Conservation (phyloP, 768 basidiomycete species). For the Tricholoma terreum region DNA sequence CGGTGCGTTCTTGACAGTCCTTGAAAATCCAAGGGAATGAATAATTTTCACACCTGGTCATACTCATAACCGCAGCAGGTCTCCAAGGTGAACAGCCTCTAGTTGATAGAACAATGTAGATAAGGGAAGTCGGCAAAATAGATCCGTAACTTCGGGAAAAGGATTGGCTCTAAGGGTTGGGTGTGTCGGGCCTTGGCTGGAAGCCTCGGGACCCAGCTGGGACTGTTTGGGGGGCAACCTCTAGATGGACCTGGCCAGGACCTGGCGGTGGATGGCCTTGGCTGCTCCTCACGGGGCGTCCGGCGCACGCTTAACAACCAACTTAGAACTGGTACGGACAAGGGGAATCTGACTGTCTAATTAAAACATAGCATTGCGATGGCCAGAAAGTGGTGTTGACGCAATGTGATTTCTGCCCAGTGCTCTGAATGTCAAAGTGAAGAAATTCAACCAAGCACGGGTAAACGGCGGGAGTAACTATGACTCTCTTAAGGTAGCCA, state of each 20-base stretch:
- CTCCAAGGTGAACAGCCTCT: conserved; percentile 82
- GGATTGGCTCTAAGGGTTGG: conserved; percentile 61
- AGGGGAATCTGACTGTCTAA: too few species aligned
- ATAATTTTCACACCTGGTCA: conserved; percentile 68
- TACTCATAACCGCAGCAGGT: conserved; percentile 80
- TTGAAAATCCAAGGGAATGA: conserved; percentile 76
- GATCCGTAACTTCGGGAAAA: conserved; percentile 78
- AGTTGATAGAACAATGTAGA: conserved; percentile 79
- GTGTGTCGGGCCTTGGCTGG: conserved; percentile 33
- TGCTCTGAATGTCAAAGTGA: conserved; percentile 82
- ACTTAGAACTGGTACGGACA: too few species aligned
- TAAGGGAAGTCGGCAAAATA: conserved; percentile 77
- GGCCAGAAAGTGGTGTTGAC: conserved; percentile 76
- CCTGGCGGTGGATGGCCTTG: too few species aligned
- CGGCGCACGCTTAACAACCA: too few species aligned
- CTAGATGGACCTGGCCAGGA: too few species aligned
- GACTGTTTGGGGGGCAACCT: conserved; percentile 31
- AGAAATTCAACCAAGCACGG: conserved; percentile 78
- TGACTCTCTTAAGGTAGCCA: conserved; percentile 84
- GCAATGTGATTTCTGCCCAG: conserved; percentile 82
- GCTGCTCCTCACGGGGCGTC: too few species aligned
- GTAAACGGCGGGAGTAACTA: conserved; percentile 78
- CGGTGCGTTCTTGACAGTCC: conserved; percentile 67
- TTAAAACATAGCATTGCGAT: too few species aligned
- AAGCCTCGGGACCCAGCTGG: conserved; percentile 29